Conservation (phyloP, 179 eudicot species). For the Nepenthes alata region DNA sequence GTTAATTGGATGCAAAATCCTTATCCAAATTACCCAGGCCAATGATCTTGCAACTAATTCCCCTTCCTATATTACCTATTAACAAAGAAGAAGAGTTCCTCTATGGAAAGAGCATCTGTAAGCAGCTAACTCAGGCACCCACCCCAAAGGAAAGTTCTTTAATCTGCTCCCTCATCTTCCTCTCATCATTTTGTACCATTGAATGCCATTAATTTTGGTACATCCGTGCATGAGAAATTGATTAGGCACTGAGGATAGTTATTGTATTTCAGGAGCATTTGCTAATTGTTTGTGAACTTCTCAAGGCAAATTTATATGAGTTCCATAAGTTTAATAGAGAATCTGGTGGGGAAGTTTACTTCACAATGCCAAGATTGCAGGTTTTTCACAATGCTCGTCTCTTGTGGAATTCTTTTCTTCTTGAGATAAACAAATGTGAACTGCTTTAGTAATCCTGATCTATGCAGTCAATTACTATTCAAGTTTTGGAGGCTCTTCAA, state of each 20-base stretch:
- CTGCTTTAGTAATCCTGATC: constrained; percentile 4
- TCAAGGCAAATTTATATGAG: constrained; percentile 93
- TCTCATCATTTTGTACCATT: neutral
- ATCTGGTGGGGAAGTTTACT: constrained; percentile 98
- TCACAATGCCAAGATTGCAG: constrained; percentile 99
- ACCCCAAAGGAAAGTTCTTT: too few relatives aligned
- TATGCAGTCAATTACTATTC: constrained; percentile 85
- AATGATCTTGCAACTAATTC: too few relatives aligned
- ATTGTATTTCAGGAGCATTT: constrained; percentile 74
- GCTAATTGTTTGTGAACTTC: constrained; percentile 93
- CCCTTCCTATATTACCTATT: too few relatives aligned
- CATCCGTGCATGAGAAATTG: neutral
- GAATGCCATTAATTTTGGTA: neutral
- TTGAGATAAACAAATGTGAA: neutral
- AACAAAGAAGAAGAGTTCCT: too few relatives aligned
- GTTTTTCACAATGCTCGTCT: constrained; percentile 23
- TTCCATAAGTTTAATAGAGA: constrained; percentile 96
- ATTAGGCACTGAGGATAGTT: neutral
- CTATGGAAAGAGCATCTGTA: too few relatives aligned
- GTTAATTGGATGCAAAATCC: too few relatives aligned
- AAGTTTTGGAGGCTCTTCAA: constrained; percentile 83
- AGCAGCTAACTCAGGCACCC: too few relatives aligned
- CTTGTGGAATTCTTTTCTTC: constrained; percentile 1
- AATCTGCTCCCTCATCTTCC: neutral
- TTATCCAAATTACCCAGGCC: too few relatives aligned